These are phyloP conservation scores for Rhynchospora breviuscula DNA, from an alignment of 176 grass and related monocot species.

Conservation along the genomic window DNA sequence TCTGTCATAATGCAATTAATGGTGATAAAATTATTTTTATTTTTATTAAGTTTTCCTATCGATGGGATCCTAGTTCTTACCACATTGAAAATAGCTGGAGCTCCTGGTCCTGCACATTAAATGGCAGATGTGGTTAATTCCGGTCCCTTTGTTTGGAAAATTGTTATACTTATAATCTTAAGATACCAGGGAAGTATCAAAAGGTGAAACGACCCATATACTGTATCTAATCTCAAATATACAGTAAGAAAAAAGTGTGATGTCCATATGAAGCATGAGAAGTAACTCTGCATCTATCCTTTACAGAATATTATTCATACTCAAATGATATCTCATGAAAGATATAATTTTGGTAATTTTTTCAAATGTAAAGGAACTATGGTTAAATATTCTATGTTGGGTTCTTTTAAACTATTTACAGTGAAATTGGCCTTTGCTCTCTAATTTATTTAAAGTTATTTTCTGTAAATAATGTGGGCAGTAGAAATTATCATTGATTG, in stretches of 20 bases:
- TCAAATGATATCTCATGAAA: not conserved
- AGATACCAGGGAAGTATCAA: not conserved
- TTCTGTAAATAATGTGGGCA: not conserved
- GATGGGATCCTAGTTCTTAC: slow-evolving; percentile 25
- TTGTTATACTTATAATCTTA: not conserved
- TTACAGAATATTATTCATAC: not conserved
- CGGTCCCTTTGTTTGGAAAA: not conserved
- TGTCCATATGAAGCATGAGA: not conserved
- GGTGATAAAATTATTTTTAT: not conserved
- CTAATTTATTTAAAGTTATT: not conserved
- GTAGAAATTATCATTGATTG: not conserved
- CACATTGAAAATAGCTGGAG: slow-evolving; percentile 46
- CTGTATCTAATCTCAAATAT: no score
- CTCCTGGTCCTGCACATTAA: slow-evolving; percentile 28
- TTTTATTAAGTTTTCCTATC: not conserved
- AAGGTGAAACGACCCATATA: not conserved
- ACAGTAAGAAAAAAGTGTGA: not conserved
- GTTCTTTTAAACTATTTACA: not conserved
- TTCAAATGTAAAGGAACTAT: not conserved
- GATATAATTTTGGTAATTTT: not conserved
- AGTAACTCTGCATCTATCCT: not conserved
- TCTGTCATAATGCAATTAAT: not conserved
- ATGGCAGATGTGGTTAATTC: not conserved
- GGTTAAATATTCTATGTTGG: not conserved
- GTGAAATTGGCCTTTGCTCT: not conserved